Evolutionary conservation across 2,329 filamentous ascomycete genomes (phyloP).

Genomic region (Davidsoniella virescens): DNA sequence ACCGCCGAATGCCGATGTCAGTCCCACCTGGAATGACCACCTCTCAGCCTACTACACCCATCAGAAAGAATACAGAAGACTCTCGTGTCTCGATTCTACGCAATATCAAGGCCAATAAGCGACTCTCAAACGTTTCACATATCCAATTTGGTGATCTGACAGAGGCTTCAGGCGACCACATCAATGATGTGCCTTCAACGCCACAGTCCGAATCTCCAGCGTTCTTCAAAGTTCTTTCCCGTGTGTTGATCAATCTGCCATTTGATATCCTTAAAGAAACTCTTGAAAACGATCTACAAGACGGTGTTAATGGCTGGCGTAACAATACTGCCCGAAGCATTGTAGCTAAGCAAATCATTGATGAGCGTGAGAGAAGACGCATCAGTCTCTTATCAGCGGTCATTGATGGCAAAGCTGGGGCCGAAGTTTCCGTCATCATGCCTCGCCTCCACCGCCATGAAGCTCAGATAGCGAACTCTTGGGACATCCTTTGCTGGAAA

Average conservation of each 20-base stretch:
- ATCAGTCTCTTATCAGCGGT: slow-evolving; percentile 28
- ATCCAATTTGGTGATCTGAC: slow-evolving; percentile 59
- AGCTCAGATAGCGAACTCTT: slow-evolving; percentile 25
- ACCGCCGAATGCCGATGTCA: slow-evolving; percentile 25
- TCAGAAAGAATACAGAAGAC: slow-evolving; percentile 1
- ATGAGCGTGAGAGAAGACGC: slow-evolving; percentile 42
- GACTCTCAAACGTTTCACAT: slow-evolving; percentile 29
- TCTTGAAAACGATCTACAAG: slow-evolving; percentile 39
- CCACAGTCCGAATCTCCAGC: slow-evolving; percentile 16
- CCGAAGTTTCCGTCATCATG: slow-evolving; percentile 22
- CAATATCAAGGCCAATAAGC: slow-evolving; percentile 6
- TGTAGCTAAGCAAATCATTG: slow-evolving; percentile 33
- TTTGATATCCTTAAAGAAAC: slow-evolving; percentile 49
- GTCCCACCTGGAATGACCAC: slow-evolving; percentile 7
- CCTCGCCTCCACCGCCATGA: slow-evolving; percentile 23
- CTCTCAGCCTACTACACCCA: slow-evolving; percentile 4
- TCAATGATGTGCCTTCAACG: slow-evolving; percentile 18
- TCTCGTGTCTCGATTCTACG: slow-evolving; percentile 8
- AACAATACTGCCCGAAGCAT: slow-evolving; percentile 30
- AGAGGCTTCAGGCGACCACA: slow-evolving; percentile 15
- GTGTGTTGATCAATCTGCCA: slow-evolving; percentile 52
- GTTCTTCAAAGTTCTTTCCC: slow-evolving; percentile 40
- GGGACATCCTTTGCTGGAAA: slow-evolving; percentile 34
- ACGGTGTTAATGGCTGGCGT: slow-evolving; percentile 33
- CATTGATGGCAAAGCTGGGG: slow-evolving; percentile 20